These are phyloP conservation scores for Byssothecium circinans DNA, from an alignment of 2,329 filamentous ascomycete species.

Conservation along the genomic window DNA sequence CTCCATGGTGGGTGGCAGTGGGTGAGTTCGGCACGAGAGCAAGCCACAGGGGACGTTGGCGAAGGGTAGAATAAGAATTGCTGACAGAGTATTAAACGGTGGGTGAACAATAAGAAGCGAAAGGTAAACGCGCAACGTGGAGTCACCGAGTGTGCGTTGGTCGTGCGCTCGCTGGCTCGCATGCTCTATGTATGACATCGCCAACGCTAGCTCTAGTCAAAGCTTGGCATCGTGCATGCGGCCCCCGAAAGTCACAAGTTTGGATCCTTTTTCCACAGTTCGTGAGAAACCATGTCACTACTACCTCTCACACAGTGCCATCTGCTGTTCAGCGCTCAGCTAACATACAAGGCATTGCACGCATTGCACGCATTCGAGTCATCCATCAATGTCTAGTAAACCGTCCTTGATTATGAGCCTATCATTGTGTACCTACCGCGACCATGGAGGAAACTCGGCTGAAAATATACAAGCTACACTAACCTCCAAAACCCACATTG, in stretches of 20 bases:
- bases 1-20: slow-evolving; percentile 40
- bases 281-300: no score
- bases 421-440: not conserved
- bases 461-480: not conserved
- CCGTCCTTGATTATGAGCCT: no score
- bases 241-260: no score
- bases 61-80: not conserved
- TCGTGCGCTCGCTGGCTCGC: not conserved
- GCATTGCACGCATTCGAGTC: no score
- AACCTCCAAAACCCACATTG: not conserved
- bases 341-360: no score
- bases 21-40: not conserved
- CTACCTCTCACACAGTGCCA: no score
- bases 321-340: no score
- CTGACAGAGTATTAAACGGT: not conserved
- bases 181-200: slow-evolving; percentile 12
- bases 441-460: not conserved
- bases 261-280: no score
- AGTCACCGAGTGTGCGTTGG: not conserved
- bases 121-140: not conserved
- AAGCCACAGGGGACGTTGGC: not conserved
- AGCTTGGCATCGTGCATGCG: no score
- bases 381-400: no score
- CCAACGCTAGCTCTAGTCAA: not conserved
- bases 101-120: not conserved